Base-by-base conservation (phyloP, 2,329 filamentous ascomycete genomes). In the Trichophyton mentagrophytes region DNA sequence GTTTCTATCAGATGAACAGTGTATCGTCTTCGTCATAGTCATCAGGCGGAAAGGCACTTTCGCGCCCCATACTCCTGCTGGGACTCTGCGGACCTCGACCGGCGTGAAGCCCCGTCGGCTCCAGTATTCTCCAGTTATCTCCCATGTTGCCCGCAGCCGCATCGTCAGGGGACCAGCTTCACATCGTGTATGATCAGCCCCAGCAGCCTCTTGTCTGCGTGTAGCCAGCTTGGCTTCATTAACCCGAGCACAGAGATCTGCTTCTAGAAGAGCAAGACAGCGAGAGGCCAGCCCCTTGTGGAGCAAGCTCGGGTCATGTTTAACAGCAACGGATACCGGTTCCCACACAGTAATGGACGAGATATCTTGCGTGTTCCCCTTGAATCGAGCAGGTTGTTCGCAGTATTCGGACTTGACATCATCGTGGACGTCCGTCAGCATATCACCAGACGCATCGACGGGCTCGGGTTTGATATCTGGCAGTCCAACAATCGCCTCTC, bases 231-330 rank as follows among this genome's bases (percentile, higher is more conserved):
- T 44, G 3, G 61, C 60, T 36, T 61, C 33, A 4, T 30, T 22
- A 25, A 61, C n/a, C 8, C 62, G 62, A n/a, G 17, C 25, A n/a
- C 58, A 40, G 7, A 63, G 33, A 58, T 63, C 62, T 20, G 9
- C 44, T 51, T 63, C 49, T 22, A 61, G 8, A 30, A 51, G 47
- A 15, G 38, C 40, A 27, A 63, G 38, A 17, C 62, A 61, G 13
- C 57, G 57, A 20, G 44, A 42, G 2, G 62, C 62, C 53, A 63
- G 47, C 8, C 62, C 62, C n/a, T 53, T 42, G 25, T 44, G 53
- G 47, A 27, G 27, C 9, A 63, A 15, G 20, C 47, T 38, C 5
- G 60, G 60, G 44, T 61, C 62, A 9, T n/a, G 42, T 9, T 27
- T 20, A 25, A 61, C 46, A 9, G 60, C 62, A 8, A 63, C 62